Evolutionary conservation across 139 green algal species (phyloP).

Genomic region (Tetradesmus obliquus): DNA sequence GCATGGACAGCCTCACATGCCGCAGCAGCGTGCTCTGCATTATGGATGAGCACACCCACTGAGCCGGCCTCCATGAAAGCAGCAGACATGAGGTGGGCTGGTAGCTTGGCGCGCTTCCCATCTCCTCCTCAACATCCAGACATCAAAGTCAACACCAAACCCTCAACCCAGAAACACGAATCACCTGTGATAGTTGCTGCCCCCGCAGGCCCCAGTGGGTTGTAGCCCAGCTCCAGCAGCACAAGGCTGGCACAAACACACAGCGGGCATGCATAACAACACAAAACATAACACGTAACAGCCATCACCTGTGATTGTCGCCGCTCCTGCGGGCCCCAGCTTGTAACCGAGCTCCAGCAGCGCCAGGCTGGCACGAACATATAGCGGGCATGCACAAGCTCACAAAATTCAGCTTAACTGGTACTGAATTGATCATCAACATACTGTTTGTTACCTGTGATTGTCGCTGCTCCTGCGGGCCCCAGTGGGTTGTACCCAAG

Average conservation of each 20-base stretch:
- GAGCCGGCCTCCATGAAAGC: no score
- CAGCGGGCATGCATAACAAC: no score
- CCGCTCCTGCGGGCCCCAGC: constrained; percentile 79
- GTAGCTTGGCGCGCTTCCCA: no score
- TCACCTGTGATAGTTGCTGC: no score
- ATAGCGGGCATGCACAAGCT: background rate
- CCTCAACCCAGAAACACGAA: background rate
- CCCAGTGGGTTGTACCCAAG: constrained; percentile 97
- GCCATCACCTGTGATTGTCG: constrained; percentile 8
- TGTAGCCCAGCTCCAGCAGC: background rate
- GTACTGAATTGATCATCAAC: background rate
- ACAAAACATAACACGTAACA: background rate
- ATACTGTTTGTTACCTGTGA: background rate
- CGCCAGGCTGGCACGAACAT: constrained; percentile 43
- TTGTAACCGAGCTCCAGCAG: constrained; percentile 96
- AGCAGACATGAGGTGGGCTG: no score
- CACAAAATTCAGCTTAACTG: background rate
- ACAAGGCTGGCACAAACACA: no score
- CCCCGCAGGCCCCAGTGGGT: background rate
- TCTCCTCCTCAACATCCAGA: background rate
- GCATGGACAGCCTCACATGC: no score
- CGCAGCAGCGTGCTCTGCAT: no score
- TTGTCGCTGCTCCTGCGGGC: constrained; percentile 62
- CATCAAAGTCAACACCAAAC: no score
- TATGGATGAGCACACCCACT: no score